Evolutionary conservation across 257 asterid species (phyloP), one percentile per base, ranked within the genome.

Genomic region (Salvia splendens): DNA sequence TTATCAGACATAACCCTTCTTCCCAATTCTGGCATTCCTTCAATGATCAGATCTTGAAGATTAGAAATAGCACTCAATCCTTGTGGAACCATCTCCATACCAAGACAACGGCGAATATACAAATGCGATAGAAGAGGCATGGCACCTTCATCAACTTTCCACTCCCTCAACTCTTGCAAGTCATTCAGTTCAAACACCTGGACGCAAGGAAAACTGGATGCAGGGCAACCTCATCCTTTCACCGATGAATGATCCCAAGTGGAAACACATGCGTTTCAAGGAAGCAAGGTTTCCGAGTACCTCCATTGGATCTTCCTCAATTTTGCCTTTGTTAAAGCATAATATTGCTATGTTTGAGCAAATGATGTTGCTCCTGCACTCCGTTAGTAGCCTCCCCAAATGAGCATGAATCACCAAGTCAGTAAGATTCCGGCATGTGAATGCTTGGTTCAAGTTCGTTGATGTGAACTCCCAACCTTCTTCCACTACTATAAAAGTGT

Each of bases 281-380:
- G 0, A 54, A 54, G 41, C 4, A 32, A 11, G 61, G 61, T 11
- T 30, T 10, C 61, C 61, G 5, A 54, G 41, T 54, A 54, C 12
- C 17, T 0, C 61, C 61, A 54, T 11, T 12, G 61, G 41, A 30
- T 54, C 61, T 11, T 54, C 61, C 61, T 56, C 62, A n/a, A 56
- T 56, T 10, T 56, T 6, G 5, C 62, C 5, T 3, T 4, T 12
- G 0, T 3, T 2, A 45, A 56, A 30, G 43, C 2, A 5, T 45
- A 56, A 32, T 0, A 0, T 12, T 5, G 14, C 45, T 12, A 56
- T 20, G 6, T 32, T 32, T 33, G 62, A 56, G 42, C 62, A 0
- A 8, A 52, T 52, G 35, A 52, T 0, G 1, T 33, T 10, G 9
- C 17, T 3, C 4, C 41, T 11, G 59, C 59, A 55, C 61, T 55